A percentile compares a stretch with the other conserved stretches of the same genome.
Evolutionary conservation across 148 eudicot species (phyloP).

Genomic region (Fagopyrum tataricum): DNA sequence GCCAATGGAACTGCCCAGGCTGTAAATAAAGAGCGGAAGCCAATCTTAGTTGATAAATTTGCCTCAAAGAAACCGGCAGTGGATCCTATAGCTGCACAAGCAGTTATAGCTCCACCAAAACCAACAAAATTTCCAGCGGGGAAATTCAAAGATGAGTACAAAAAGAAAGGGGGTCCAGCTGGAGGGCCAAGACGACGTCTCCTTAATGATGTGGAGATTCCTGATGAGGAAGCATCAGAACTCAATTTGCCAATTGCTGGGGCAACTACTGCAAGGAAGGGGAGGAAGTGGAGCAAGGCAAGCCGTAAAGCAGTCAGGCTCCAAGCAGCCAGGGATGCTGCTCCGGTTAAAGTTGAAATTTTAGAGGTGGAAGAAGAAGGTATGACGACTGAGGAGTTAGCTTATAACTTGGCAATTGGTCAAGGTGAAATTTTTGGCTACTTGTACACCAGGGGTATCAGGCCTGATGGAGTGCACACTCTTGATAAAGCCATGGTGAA

Average conservation of each 20-base stretch:
- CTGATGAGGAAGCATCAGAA: constrained; percentile 68
- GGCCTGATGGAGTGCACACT: constrained; percentile 72
- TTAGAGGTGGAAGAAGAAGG: constrained; percentile 90
- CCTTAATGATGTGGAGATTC: constrained; percentile 30
- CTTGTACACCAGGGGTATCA: constrained; percentile 73
- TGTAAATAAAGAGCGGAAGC: constrained; percentile 54
- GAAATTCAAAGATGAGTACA: constrained; percentile 57
- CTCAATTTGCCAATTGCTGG: constrained; percentile 63
- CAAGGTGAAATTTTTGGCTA: constrained; percentile 90
- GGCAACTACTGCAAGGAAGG: constrained; percentile 50
- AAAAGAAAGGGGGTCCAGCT: constrained; percentile 53
- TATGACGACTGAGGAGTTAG: constrained; percentile 78
- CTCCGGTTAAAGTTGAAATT: constrained; percentile 81
- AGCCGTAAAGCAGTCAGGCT: constrained; percentile 91
- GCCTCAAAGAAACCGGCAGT: constrained; percentile 59
- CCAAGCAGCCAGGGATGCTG: constrained; percentile 86
- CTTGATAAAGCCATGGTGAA: constrained; percentile 86
- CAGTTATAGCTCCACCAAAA: constrained; percentile 68
- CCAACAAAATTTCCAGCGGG: constrained; percentile 48
- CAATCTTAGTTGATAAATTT: constrained; percentile 88
- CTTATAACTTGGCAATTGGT: constrained; percentile 77
- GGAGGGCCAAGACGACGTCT: constrained; percentile 63
- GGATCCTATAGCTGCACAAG: constrained; percentile 68
- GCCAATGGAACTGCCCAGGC: constrained; percentile 26
- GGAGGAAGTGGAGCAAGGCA: constrained; percentile 89